Evolutionary conservation across 352 stramenopile genomes (phyloP), one percentile per base, ranked within the genome.

Genomic region (Elongisporangium prolatum): DNA sequence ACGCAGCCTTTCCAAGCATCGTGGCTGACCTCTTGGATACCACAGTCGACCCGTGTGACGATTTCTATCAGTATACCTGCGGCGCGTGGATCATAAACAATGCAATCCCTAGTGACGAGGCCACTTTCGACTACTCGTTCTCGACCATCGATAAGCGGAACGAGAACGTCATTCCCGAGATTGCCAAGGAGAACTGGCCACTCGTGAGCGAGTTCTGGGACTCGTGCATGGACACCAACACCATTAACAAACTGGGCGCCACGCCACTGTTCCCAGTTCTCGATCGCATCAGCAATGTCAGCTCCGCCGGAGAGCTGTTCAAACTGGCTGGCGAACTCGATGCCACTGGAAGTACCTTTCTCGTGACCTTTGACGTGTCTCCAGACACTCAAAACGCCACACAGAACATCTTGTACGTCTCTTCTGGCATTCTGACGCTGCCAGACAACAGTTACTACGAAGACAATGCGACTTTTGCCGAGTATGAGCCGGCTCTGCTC

Each of bases 1-100:
- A 38, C 1, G 28, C 28, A 54, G 67, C 67, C 54, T 56, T 79
- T 51, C 72, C 74, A 4, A 52, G 62, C 20, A 72, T 50, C 17
- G 78, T 89, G 25, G 51, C 61, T 21, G 61, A 63, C 9, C 65
- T 88, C 34, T 65, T 92, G 22, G 73, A 92, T 48, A 57, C 56
- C 9, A 67, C 53, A 1, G 58, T 65, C 16, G 61, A 86, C 44
- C 84, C 84, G 10, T 91, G 80, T 61, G 63, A 76, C 16, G 81
- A 93, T 70, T 90, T 91, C 52, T 93, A 90, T 71, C 61, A 82
- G 50, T 88, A 84, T 72, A 64, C 72, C 49, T 90, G 80, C 57
- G 78, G 80, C 48, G 53, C 50, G 24, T 90, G 80, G 78, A 57
- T 87, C 51, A 59, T 60, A 52, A 67, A 68, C 22, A 75, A 69